These are phyloP conservation scores for Saccharomyces pastorianus DNA, from an alignment of 1,139 yeast species.

Conservation along the genomic window DNA sequence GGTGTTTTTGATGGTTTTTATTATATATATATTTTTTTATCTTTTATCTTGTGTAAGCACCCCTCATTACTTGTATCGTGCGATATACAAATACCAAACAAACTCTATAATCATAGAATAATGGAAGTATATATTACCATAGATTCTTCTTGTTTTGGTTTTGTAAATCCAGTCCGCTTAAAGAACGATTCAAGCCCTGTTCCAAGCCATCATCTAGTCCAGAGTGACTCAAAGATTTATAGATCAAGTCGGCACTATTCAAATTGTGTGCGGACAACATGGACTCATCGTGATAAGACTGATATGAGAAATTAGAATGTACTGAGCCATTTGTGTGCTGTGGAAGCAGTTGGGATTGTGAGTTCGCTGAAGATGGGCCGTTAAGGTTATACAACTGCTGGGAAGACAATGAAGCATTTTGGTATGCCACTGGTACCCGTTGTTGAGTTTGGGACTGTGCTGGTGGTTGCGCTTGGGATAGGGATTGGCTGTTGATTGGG, in stretches of 20 bases:
- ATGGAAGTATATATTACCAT: conserved; percentile 5
- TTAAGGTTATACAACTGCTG: conserved; percentile 2
- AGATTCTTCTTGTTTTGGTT: conserved; percentile 9
- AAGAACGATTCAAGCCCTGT: conserved; percentile 28
- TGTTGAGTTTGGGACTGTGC: conserved; percentile 10
- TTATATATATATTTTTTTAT: background rate
- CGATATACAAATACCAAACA: background rate
- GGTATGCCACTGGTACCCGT: conserved; percentile 1
- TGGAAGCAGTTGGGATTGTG: conserved; percentile 18
- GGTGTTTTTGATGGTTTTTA: background rate
- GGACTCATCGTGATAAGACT: conserved; percentile 25
- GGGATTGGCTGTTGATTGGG: conserved; percentile 16
- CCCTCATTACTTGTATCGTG: conserved; percentile 8
- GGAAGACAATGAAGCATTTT: background rate
- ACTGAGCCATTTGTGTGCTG: conserved; percentile 31
- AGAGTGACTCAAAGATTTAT: conserved; percentile 13
- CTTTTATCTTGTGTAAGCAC: background rate
- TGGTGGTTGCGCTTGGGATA: conserved; percentile 14
- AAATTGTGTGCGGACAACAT: conserved; percentile 6
- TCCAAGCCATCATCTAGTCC: conserved; percentile 22
- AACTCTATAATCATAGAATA: conserved; percentile 10
- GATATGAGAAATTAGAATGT: conserved; percentile 30
- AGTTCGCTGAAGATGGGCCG: conserved; percentile 6
- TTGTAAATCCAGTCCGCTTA: conserved; percentile 28
- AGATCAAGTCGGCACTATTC: conserved; percentile 15